phyloP scores from a whole-genome alignment of 495 filamentous ascomycete genomes.

The Penicillium herquei region DNA sequence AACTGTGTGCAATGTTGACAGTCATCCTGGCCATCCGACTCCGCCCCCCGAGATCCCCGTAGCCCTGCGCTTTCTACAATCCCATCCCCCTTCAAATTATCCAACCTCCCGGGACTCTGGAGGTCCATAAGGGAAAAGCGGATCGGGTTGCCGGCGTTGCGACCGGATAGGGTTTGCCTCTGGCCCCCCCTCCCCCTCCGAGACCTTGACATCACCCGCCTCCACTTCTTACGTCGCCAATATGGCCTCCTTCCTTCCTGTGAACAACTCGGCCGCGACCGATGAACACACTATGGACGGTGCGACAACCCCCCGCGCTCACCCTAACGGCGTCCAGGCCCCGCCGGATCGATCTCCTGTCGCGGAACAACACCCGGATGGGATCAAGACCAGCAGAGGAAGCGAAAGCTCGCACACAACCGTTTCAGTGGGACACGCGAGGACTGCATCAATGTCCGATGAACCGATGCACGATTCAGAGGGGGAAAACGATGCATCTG shows the following conservation, averaged over 20 bases:
- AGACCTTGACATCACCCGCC: conserved; percentile 48
- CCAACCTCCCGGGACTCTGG: conserved; percentile 13
- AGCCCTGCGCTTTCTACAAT: conserved; percentile 17
- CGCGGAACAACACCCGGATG: conserved; percentile 20
- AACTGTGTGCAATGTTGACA: conserved; percentile 23
- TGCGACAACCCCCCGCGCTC: conserved; percentile 62
- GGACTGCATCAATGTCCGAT: conserved; percentile 53
- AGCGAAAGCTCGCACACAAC: conserved; percentile 13
- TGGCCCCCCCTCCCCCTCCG: conserved; percentile 9
- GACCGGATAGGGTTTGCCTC: conserved; percentile 23
- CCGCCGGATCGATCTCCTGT: conserved; percentile 31
- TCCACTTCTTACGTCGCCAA: conserved; percentile 26
- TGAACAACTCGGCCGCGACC: conserved; percentile 67
- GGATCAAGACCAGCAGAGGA: conserved; percentile 10
- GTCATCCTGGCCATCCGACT: conserved; percentile 21
- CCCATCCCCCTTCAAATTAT: conserved; percentile 7
- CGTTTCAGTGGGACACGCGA: conserved; percentile 18
- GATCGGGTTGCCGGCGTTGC: conserved; percentile 24
- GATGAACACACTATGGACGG: conserved; percentile 52
- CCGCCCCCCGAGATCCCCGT: conserved; percentile 20
- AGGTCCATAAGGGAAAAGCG: conserved; percentile 15
- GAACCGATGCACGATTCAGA: conserved; percentile 80
- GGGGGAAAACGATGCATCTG: conserved; percentile 70
- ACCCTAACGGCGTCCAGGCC: conserved; percentile 36
- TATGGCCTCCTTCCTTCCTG: conserved; percentile 69